Percentiles rank a stretch among this genome's conserved stretches.
Evolutionary conservation across 306 rosid species (phyloP).

Genomic region (Trifolium pratense): DNA sequence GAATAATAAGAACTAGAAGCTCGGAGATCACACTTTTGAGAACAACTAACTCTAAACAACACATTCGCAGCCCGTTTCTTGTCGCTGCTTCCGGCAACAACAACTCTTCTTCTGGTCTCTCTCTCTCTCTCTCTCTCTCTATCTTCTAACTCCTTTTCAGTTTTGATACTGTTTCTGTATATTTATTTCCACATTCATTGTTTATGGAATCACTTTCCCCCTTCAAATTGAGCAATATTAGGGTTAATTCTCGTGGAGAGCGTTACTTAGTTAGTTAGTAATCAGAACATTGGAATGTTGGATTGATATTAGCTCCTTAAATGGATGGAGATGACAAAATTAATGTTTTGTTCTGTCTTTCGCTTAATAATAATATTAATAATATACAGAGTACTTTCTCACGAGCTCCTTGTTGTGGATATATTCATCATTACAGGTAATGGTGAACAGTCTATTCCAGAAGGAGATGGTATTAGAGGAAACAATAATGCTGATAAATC

Average conservation of each 20-base stretch:
- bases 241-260: too few species aligned
- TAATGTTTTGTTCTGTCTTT: not conserved
- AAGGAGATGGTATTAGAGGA: slow-evolving; percentile 69
- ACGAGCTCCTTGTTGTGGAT: slow-evolving; percentile 14
- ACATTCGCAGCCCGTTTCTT: not conserved
- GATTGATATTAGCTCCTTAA: too few species aligned
- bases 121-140: not conserved
- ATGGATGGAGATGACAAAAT: not conserved
- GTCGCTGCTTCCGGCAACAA: not conserved
- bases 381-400: slow-evolving; percentile 5
- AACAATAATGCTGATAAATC: slow-evolving; percentile 57
- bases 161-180: too few species aligned
- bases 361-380: slow-evolving; percentile 5
- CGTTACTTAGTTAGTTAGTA: too few species aligned
- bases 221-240: too few species aligned
- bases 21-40: slow-evolving; percentile 9
- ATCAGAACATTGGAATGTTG: not conserved
- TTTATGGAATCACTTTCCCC: not conserved
- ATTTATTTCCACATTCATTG: too few species aligned
- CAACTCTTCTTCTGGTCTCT: not conserved
- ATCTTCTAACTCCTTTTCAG: too few species aligned
- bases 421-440: slow-evolving; percentile 60
- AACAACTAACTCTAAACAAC: not conserved
- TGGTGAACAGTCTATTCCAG: slow-evolving; percentile 75
- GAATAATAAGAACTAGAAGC: not conserved